Percentiles rank a stretch among this genome's conserved stretches.
Evolutionary conservation across 2,329 filamentous ascomycete species (phyloP).

Genomic region (Aspergillus sp.): DNA sequence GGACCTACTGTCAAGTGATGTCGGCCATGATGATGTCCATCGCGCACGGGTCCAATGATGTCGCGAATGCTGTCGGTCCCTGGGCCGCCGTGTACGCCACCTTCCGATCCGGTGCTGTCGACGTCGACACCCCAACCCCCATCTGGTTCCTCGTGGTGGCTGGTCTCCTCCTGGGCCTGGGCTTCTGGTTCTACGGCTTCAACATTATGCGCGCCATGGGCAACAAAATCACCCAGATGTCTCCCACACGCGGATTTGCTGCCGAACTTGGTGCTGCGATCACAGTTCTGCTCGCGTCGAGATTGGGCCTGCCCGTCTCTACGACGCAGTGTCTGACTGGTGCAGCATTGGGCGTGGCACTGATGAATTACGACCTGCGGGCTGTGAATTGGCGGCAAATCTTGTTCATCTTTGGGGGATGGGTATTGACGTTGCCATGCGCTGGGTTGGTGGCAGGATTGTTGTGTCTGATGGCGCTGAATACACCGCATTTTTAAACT

Average conservation of each 20-base stretch:
- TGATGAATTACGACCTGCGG: constrained; percentile 30
- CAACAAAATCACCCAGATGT: constrained; percentile 37
- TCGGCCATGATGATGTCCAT: constrained; percentile 38
- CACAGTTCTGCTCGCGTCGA: constrained; percentile 29
- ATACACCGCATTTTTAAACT: constrained; percentile 28
- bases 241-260: constrained; percentile 22
- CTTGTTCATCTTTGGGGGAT: constrained; percentile 37
- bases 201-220: constrained; percentile 35
- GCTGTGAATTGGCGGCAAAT: constrained; percentile 41
- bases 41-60: constrained; percentile 39
- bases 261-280: constrained; percentile 38
- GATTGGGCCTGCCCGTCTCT: constrained; percentile 29
- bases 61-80: constrained; percentile 37
- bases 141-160: constrained; percentile 36
- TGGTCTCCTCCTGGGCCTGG: constrained; percentile 32
- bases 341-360: constrained; percentile 27
- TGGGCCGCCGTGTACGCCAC: constrained; percentile 33
- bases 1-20: constrained; percentile 38
- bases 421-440: constrained; percentile 39
- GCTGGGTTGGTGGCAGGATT: constrained; percentile 36
- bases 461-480: constrained; percentile 36
- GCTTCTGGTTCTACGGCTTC: constrained; percentile 38
- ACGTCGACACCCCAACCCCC: constrained; percentile 27
- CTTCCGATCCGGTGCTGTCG: constrained; percentile 24
- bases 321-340: constrained; percentile 34